phyloP scores from a whole-genome alignment of 2,329 filamentous ascomycete species.

The Zasmidium cellare region DNA sequence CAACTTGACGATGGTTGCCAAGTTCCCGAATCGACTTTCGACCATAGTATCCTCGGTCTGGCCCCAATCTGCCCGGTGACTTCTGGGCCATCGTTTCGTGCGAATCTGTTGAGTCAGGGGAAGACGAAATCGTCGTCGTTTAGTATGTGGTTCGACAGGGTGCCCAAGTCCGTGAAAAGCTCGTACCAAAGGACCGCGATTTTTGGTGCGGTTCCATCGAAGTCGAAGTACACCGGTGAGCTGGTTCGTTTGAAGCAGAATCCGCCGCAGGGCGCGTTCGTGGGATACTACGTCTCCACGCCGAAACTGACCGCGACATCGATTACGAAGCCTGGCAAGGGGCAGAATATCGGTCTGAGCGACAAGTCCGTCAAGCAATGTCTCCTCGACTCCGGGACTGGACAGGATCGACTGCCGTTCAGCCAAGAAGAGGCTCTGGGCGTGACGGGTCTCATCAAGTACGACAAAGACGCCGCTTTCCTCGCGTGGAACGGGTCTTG shows the following conservation, averaged over 20 bases:
- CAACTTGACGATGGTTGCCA: background rate
- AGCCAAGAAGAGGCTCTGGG: background rate
- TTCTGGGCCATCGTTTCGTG: background rate
- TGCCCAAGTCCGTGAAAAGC: background rate
- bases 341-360: background rate
- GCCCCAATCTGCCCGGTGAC: background rate
- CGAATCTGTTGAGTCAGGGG: background rate
- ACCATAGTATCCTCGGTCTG: background rate
- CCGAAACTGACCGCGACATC: background rate
- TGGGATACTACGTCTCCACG: background rate
- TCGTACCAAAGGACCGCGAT: background rate
- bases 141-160: conserved; percentile 1
- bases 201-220: background rate
- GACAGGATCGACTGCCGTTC: background rate
- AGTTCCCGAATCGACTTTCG: background rate
- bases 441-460: background rate
- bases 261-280: background rate
- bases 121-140: background rate
- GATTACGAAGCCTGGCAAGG: background rate
- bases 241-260: background rate
- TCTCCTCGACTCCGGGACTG: conserved; percentile 2
- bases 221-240: background rate
- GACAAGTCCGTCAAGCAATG: conserved; percentile 1
- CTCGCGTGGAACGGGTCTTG: background rate
- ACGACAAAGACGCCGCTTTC: background rate